Base-by-base conservation (phyloP, 441 rosid species). In the Manihot esculenta region DNA sequence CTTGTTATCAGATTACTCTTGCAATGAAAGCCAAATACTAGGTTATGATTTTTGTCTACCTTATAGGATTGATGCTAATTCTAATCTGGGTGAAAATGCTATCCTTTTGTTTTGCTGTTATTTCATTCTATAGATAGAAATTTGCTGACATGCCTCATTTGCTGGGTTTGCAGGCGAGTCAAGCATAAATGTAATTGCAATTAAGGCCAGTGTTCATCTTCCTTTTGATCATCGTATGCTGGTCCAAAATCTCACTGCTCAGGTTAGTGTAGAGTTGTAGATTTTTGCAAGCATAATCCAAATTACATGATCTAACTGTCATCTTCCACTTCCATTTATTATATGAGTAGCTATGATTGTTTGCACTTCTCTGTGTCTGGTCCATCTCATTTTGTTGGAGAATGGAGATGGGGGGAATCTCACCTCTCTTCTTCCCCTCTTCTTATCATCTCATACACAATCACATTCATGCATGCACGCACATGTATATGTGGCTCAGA, bases 191-290 rank as follows among this genome's bases (percentile, higher is more conserved):
- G 85, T 93, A 54, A 80, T 93, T 68, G 98, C 94, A 12, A 76
- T 93, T 69, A 88, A 83, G 79, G 99, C 98, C 78, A 96, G 93
- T 70, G 85, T 93, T 74, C 98, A 96, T 81, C 90, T 93, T 78
- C 89, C 94, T 56, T 86, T 83, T 80, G 97, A 96, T 80, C 99
- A 93, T 57, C 71, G 64, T 20, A 58, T 89, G 74, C 80, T 89
- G 81, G 97, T 96, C 79, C 98, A 96, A 75, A 93, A 96, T 84
- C 97, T 96, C 64, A 89, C 93, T 72, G 80, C 80, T 72, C 85
- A 86, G 93, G 99, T 95, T 86, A 64, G 70, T 74, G 44, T 14
- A 45, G 35, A 38, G 66, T 58, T 53, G 20, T 61, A 30, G 38
- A 58, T 44, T n/a, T 56, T 62, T 66, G 26, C 26, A 3, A 62